These are phyloP conservation scores for Paecilomyces variotii DNA, from an alignment of 2,329 filamentous ascomycete genomes.

Conservation along the genomic window DNA sequence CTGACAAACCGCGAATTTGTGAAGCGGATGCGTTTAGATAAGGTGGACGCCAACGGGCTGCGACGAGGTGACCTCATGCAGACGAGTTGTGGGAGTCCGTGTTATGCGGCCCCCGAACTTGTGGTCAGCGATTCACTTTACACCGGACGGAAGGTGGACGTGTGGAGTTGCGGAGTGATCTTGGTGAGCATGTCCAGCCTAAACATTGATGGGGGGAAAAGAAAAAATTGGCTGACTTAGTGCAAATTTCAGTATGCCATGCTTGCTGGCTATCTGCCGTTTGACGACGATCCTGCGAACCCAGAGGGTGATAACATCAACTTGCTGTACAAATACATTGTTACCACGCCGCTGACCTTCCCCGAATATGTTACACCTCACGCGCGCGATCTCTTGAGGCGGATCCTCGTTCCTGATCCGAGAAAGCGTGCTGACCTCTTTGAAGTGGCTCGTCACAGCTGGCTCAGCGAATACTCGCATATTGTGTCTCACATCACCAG, in stretches of 20 bases:
- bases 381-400: slow-evolving; percentile 80
- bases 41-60: slow-evolving; percentile 62
- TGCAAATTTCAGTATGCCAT: slow-evolving; percentile 73
- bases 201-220: not conserved
- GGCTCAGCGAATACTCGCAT: slow-evolving; percentile 94
- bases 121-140: slow-evolving; percentile 97
- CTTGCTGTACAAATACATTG: slow-evolving; percentile 97
- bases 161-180: slow-evolving; percentile 99
- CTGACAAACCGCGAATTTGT: slow-evolving; percentile 82
- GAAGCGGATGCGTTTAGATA: slow-evolving; percentile 77
- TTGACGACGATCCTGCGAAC: slow-evolving; percentile 96
- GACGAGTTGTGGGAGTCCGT: slow-evolving; percentile 95
- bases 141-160: slow-evolving; percentile 94
- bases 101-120: slow-evolving; percentile 92
- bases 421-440: slow-evolving; percentile 92
- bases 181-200: slow-evolving; percentile 54
- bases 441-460: slow-evolving; percentile 94
- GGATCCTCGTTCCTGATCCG: slow-evolving; percentile 92
- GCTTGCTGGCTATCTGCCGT: slow-evolving; percentile 93
- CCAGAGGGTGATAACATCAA: slow-evolving; percentile 99
- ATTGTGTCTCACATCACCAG: slow-evolving; percentile 96
- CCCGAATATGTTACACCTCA: slow-evolving; percentile 98
- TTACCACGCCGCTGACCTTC: slow-evolving; percentile 92
- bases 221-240: not conserved
- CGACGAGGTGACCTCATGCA: slow-evolving; percentile 95